Percentiles rank a stretch among this genome's conserved stretches.
These are phyloP conservation scores for Yamadazyma triangularis DNA, from an alignment of 1,139 yeast genomes.

Conservation along the genomic window DNA sequence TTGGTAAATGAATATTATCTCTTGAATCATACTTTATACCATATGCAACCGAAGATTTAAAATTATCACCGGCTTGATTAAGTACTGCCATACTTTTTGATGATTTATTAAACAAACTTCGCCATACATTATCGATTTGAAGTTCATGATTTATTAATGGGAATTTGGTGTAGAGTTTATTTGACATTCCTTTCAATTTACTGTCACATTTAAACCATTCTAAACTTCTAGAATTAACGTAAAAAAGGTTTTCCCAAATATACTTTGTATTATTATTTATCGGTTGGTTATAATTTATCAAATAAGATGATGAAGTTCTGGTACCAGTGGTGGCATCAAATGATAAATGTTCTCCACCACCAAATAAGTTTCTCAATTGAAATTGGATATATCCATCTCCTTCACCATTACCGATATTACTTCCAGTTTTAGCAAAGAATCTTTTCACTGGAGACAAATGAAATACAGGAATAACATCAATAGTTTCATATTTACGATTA, in stretches of 20 bases:
- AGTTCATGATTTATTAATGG: conserved; percentile 48
- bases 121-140: conserved; percentile 59
- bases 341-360: conserved; percentile 79
- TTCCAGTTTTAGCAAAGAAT: conserved; percentile 84
- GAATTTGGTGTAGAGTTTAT: conserved; percentile 40
- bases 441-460: conserved; percentile 57
- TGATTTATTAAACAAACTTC: conserved; percentile 49
- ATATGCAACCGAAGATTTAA: conserved; percentile 55
- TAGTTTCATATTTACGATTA: conserved; percentile 11
- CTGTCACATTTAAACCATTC: conserved; percentile 60
- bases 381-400: conserved; percentile 87
- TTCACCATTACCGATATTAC: conserved; percentile 90
- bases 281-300: conserved; percentile 63
- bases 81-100: conserved; percentile 32
- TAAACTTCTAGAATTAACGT: conserved; percentile 54
- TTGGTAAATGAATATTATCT: conserved; percentile 52
- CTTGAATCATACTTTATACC: conserved; percentile 53
- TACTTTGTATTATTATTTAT: conserved; percentile 47
- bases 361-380: conserved; percentile 73
- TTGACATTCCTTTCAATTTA: conserved; percentile 57
- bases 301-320: conserved; percentile 69
- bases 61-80: conserved; percentile 53
- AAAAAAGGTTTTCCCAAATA: conserved; percentile 51
- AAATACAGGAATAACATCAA: conserved; percentile 54
- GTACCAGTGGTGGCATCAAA: conserved; percentile 81